These are phyloP conservation scores for Aphanomyces cochlioides DNA, from an alignment of 352 stramenopile species.

Conservation along the genomic window DNA sequence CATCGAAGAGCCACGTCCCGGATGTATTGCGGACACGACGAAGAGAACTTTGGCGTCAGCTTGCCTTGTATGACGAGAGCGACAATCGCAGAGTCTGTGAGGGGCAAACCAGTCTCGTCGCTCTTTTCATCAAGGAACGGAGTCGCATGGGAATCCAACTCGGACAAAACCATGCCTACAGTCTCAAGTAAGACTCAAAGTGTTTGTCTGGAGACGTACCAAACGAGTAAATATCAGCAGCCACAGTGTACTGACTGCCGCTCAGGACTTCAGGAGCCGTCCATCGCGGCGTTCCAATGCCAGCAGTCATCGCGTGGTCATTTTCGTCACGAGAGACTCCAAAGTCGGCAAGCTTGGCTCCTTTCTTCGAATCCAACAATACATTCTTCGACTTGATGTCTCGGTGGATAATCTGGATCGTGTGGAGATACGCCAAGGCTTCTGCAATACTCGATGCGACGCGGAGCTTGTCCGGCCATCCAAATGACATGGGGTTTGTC, in stretches of 20 bases:
- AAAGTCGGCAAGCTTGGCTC: conserved; percentile 95
- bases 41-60: not conserved
- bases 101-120: not conserved
- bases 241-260: conserved; percentile 16
- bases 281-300: conserved; percentile 7
- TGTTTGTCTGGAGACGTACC: not conserved
- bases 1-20: not conserved
- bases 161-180: conserved; percentile 20
- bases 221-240: conserved; percentile 31
- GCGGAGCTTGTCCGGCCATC: not conserved
- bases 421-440: conserved; percentile 79
- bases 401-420: conserved; percentile 83
- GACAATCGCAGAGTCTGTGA: not conserved
- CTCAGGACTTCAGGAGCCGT: conserved; percentile 18
- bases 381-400: conserved; percentile 95
- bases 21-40: conserved; percentile 5
- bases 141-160: conserved; percentile 11
- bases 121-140: conserved; percentile 1
- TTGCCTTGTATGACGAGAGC: conserved; percentile 2
- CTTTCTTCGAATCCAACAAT: conserved; percentile 86
- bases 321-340: conserved; percentile 43
- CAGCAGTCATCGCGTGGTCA: conserved; percentile 9
- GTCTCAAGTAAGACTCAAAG: not conserved
- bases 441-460: conserved; percentile 12
- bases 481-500: conserved; percentile 19